Evolutionary conservation across 2,329 filamentous ascomycete species (phyloP).

Genomic region (Sporothrix humicola): DNA sequence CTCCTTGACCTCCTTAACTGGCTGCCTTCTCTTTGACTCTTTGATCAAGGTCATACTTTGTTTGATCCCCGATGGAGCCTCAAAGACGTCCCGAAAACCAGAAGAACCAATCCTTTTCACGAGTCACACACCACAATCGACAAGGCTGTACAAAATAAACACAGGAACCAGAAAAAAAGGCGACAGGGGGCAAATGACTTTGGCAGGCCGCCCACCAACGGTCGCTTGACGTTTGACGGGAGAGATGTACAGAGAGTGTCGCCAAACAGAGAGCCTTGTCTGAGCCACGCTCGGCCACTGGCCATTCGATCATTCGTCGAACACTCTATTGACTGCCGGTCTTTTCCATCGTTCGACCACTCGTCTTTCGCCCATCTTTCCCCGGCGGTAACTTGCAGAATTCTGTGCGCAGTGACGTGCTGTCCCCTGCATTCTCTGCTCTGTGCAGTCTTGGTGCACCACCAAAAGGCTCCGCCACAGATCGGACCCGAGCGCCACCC

Average conservation of each 20-base stretch:
- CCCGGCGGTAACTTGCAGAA: not conserved
- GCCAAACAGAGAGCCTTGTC: not conserved
- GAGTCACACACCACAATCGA: not conserved
- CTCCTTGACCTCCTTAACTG: not conserved
- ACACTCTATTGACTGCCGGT: not conserved
- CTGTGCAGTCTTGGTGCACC: not conserved
- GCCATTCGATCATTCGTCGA: not conserved
- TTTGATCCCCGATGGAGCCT: constrained; percentile 5
- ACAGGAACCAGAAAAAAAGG: not conserved
- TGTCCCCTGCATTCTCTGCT: constrained; percentile 8
- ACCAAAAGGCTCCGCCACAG: constrained; percentile 2
- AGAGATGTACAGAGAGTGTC: not conserved
- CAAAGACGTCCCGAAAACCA: not conserved
- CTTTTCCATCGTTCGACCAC: not conserved
- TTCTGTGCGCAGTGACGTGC: constrained; percentile 5
- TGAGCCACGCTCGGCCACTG: constrained; percentile 7
- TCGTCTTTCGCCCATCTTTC: not conserved
- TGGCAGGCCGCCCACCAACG: not conserved
- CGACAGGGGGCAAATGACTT: constrained; percentile 17
- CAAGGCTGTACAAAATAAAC: not conserved
- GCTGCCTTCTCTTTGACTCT: constrained; percentile 2
- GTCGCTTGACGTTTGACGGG: not conserved
- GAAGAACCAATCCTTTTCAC: not conserved
- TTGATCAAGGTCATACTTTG: not conserved
- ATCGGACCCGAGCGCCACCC: not conserved